phyloP scores from a whole-genome alignment of 2,329 filamentous ascomycete genomes.

The Alternaria triticimaculans region DNA sequence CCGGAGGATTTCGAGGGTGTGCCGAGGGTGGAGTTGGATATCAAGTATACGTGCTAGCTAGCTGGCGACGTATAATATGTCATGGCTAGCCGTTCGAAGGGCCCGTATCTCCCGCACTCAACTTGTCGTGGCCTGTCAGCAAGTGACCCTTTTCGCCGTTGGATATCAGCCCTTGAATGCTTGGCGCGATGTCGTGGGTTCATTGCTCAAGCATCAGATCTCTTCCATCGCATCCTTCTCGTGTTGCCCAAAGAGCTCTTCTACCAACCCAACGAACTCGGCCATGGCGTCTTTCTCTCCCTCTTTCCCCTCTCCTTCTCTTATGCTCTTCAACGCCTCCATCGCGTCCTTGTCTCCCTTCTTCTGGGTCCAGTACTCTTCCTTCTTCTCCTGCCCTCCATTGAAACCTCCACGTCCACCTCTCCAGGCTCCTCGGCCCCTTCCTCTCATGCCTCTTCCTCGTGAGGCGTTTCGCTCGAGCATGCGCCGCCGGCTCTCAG shows the following conservation, averaged over 20 bases:
- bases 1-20: constrained; percentile 50
- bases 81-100: no score
- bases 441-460: constrained; percentile 20
- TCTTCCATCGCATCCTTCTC: not conserved
- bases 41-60: constrained; percentile 46
- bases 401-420: constrained; percentile 23
- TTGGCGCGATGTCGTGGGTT: no score
- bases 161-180: no score
- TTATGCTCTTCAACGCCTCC: constrained; percentile 33
- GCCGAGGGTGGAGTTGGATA: constrained; percentile 47
- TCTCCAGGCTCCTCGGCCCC: constrained; percentile 20
- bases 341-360: constrained; percentile 41
- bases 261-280: constrained; percentile 48
- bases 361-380: constrained; percentile 38
- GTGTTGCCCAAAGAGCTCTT: constrained; percentile 28
- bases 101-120: no score
- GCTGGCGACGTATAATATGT: not conserved
- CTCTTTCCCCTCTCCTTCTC: constrained; percentile 36
- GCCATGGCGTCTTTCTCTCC: constrained; percentile 49
- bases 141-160: no score
- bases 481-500: constrained; percentile 23
- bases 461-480: constrained; percentile 22
- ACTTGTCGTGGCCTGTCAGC: no score
- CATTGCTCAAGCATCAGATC: not conserved
- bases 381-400: constrained; percentile 4